Base-by-base conservation (phyloP, 1,284 basidiomycete species). In the Megacollybia platyphylla region DNA sequence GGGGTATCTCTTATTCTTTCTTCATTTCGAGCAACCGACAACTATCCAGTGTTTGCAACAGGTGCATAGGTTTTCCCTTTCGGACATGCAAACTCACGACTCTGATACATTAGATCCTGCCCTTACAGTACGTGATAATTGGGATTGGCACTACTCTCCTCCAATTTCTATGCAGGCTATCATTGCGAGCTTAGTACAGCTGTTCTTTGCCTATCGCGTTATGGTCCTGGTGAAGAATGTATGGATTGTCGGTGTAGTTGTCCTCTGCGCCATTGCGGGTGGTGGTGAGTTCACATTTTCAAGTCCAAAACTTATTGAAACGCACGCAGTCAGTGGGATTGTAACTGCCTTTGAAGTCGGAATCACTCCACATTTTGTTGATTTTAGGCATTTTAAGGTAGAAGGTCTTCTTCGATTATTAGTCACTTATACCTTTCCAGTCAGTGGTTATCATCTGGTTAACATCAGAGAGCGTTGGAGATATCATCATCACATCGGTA, bases 151-250 rank as follows among this genome's bases (percentile, higher is more conserved):
- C 28, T n/a, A 5, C 26, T 6, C 24, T 40, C 26, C n/a, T 29
- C 26, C 27, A 24, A 6, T 39, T 15, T n/a, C 5, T 28, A 17
- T 26, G 4, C 26, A 64, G 62, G 60, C 52, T 9, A 51, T 65
- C 17, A 61, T 63, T 32, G 58, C 57, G 7, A 46, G 49, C 15
- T 42, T 57, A 15, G 60, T 67, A n/a, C 61, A 65, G 45, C 29
- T 54, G 4, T 64, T 63, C 48, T 62, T 61, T 40, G 57, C 59
- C 3, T 65, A 63, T 63, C 51, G 64, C 18, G 53, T 67, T 39
- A 49, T 54, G 10, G 50, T 61, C 10, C 42, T 66, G 7, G 61
- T 61, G 5, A 51, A 48, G 13, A 59, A 53, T 39, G 48, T 46
- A 40, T 48, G 48, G 13, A 26, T 57, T 6, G 51, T 53, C 7